These are phyloP conservation scores for Volvox africanus DNA, from an alignment of 139 green algal genomes.

Conservation along the genomic window DNA sequence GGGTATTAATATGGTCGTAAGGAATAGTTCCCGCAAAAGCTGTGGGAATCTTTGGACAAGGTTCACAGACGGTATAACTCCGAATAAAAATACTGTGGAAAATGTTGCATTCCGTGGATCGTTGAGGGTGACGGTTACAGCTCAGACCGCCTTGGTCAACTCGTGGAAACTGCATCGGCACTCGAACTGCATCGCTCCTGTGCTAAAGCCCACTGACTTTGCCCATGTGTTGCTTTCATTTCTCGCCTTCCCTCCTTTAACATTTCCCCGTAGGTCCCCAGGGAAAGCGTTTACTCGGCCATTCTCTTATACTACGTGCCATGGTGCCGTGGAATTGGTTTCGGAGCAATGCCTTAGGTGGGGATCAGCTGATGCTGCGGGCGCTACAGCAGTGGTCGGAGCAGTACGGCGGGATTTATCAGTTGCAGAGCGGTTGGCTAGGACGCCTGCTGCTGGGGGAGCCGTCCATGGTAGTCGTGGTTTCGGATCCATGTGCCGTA, in stretches of 20 bases:
- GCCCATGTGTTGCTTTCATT: background rate
- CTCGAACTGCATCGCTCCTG: too few relatives aligned
- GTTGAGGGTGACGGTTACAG: too few relatives aligned
- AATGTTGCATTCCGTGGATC: too few relatives aligned
- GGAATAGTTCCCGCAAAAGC: too few relatives aligned
- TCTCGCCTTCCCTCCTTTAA: background rate
- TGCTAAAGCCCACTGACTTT: too few relatives aligned
- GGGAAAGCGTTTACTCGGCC: constrained; percentile 2
- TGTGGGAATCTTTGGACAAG: too few relatives aligned
- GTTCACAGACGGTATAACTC: too few relatives aligned
- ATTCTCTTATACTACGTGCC: background rate
- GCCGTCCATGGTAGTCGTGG: constrained; percentile 29
- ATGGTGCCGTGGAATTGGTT: background rate
- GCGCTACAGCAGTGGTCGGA: constrained; percentile 8
- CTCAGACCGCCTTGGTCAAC: too few relatives aligned
- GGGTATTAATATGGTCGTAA: background rate
- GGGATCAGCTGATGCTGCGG: background rate
- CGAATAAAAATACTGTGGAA: too few relatives aligned
- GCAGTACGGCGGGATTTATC: background rate
- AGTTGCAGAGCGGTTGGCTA: background rate
- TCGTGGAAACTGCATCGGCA: too few relatives aligned
- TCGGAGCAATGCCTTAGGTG: background rate
- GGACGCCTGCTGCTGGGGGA: background rate
- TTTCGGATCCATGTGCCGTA: constrained; percentile 44
- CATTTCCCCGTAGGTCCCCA: background rate